Conservation (phyloP, 768 basidiomycete genomes). For the Tylopilus sp. region DNA sequence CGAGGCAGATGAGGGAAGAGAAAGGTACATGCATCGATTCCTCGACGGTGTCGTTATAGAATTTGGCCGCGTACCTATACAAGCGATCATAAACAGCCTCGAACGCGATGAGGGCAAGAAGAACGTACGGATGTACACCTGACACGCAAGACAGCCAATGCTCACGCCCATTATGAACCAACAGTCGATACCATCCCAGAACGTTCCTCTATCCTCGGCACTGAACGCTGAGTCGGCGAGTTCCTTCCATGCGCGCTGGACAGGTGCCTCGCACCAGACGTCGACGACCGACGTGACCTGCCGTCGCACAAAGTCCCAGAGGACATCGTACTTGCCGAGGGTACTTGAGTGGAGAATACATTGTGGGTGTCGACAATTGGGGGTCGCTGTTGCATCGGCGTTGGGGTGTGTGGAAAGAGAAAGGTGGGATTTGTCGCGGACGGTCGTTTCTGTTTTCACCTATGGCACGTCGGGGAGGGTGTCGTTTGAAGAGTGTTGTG, state of each 20-base stretch:
- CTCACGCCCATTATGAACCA: slow-evolving; percentile 76
- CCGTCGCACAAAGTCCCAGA: slow-evolving; percentile 67
- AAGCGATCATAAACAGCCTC: background rate
- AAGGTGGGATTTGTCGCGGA: slow-evolving; percentile 34
- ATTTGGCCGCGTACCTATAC: slow-evolving; percentile 64
- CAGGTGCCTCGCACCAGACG: slow-evolving; percentile 86
- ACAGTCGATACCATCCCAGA: slow-evolving; percentile 72
- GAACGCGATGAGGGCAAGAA: background rate
- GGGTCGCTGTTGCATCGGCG: slow-evolving; percentile 12
- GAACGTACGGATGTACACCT: slow-evolving; percentile 73
- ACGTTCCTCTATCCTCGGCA: slow-evolving; percentile 40
- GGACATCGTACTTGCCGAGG: slow-evolving; percentile 47
- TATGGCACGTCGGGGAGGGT: slow-evolving; percentile 19
- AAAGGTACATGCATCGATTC: slow-evolving; percentile 60
- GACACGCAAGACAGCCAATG: no score
- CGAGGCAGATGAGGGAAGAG: background rate
- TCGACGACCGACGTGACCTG: slow-evolving; percentile 71
- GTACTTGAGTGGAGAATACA: slow-evolving; percentile 60
- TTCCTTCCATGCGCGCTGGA: slow-evolving; percentile 58
- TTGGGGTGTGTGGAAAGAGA: slow-evolving; percentile 27
- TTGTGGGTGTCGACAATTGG: slow-evolving; percentile 84
- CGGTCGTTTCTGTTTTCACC: slow-evolving; percentile 35
- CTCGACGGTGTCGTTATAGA: slow-evolving; percentile 68
- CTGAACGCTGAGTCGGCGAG: slow-evolving; percentile 68
- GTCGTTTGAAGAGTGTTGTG: background rate